phyloP scores from a whole-genome alignment of 2,329 filamentous ascomycete genomes.

The Fusarium duplospermum region DNA sequence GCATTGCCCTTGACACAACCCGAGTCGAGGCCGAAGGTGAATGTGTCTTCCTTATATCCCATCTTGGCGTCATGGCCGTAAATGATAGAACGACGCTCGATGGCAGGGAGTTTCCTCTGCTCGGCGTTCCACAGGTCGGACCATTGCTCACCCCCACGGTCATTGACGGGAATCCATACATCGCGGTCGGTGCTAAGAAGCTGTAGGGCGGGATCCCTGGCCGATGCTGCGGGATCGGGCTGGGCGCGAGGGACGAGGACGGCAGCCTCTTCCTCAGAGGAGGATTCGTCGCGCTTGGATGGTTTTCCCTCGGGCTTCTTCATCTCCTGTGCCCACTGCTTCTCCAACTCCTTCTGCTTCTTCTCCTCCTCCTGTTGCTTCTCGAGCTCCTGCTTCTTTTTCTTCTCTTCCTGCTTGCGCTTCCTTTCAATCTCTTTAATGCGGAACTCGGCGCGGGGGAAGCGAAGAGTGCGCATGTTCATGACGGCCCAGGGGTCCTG shows the following conservation, averaged over 20 bases:
- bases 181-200: conserved; percentile 44
- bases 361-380: conserved; percentile 19
- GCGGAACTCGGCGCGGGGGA: conserved; percentile 57
- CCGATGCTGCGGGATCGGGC: background rate
- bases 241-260: conserved; percentile 14
- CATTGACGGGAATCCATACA: conserved; percentile 53
- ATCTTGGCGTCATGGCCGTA: conserved; percentile 88
- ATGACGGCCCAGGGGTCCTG: conserved; percentile 86
- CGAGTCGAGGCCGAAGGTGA: conserved; percentile 87
- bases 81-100: conserved; percentile 73
- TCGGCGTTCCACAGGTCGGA: conserved; percentile 69
- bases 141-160: conserved; percentile 72
- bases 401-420: conserved; percentile 37
- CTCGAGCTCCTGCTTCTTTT: conserved; percentile 30
- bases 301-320: background rate
- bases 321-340: conserved; percentile 26
- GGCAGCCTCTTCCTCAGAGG: background rate
- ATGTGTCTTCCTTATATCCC: conserved; percentile 71
- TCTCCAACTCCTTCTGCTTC: conserved; percentile 33
- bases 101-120: conserved; percentile 52
- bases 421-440: conserved; percentile 47
- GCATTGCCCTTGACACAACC: conserved; percentile 81
- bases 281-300: conserved; percentile 14
- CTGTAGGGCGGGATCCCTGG: conserved; percentile 10
- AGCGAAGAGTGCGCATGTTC: conserved; percentile 88